Evolutionary conservation across 768 basidiomycete species (phyloP).

Genomic region (Termitomyces sp.): DNA sequence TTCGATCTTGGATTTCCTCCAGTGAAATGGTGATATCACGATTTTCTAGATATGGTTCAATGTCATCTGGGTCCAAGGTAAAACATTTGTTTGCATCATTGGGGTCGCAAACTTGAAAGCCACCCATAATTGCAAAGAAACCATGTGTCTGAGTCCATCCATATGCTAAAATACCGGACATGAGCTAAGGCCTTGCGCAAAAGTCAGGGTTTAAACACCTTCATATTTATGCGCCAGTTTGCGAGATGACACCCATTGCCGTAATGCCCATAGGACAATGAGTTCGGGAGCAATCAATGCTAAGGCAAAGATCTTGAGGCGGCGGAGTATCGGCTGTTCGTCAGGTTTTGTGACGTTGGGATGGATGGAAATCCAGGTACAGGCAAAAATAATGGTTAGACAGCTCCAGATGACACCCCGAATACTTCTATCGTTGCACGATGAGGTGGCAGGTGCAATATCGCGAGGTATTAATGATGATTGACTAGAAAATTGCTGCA

Average conservation of each 20-base stretch:
- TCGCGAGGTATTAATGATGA: too few species aligned
- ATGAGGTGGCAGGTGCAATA: too few species aligned
- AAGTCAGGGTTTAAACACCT: not conserved
- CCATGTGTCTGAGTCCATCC: slow-evolving; percentile 2
- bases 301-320: slow-evolving; percentile 9
- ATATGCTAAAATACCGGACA: not conserved
- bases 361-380: slow-evolving; percentile 19
- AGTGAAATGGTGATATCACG: too few species aligned
- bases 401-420: slow-evolving; percentile 18
- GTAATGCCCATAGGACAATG: slow-evolving; percentile 13
- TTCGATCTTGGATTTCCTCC: too few species aligned
- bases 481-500: too few species aligned
- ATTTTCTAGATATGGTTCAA: too few species aligned
- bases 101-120: slow-evolving; percentile 13
- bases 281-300: slow-evolving; percentile 19
- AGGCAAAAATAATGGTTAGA: slow-evolving; percentile 17
- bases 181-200: not conserved
- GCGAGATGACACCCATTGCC: slow-evolving; percentile 14
- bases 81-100: not conserved
- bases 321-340: not conserved
- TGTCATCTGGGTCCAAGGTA: too few species aligned
- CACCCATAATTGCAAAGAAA: slow-evolving; percentile 22
- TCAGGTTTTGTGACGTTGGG: slow-evolving; percentile 16
- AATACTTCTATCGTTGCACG: not conserved
- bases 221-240: slow-evolving; percentile 10